A percentile compares a stretch with the other conserved stretches of the same genome.
Conservation (phyloP, 202 grass and related monocot genomes). For the Carex sylvatica region DNA sequence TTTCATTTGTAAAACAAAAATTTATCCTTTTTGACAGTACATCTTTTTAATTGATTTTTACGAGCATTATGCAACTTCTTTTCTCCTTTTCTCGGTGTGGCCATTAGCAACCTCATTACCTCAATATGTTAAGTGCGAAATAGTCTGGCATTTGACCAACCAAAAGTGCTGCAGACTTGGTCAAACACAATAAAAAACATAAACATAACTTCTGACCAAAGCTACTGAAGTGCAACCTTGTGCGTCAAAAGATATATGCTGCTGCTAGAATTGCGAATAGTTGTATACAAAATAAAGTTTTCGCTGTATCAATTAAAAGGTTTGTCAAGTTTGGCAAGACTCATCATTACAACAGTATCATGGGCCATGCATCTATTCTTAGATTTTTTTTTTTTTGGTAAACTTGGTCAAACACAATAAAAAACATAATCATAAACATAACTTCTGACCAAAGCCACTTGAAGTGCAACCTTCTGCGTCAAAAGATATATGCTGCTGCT, state of each 20-base stretch:
- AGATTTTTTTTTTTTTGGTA: too few species aligned
- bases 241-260: background rate
- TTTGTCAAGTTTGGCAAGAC: background rate
- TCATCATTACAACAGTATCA: background rate
- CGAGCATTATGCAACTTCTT: background rate
- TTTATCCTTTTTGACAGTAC: background rate
- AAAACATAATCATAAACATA: background rate
- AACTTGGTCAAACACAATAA: background rate
- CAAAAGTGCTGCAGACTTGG: background rate
- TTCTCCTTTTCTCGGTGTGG: background rate
- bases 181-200: background rate
- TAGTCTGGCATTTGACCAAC: background rate
- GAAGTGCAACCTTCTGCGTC: background rate
- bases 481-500: background rate
- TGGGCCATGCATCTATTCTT: background rate
- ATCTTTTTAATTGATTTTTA: background rate
- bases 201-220: background rate
- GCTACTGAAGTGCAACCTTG: background rate
- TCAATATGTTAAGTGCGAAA: background rate
- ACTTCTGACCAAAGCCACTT: background rate
- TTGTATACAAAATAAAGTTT: conserved; percentile 4
- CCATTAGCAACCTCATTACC: background rate
- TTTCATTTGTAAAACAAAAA: background rate
- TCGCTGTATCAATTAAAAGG: background rate
- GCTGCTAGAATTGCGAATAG: background rate